Evolutionary conservation across 805 yeast genomes (phyloP).

Genomic region (Candida jianshihensis): DNA sequence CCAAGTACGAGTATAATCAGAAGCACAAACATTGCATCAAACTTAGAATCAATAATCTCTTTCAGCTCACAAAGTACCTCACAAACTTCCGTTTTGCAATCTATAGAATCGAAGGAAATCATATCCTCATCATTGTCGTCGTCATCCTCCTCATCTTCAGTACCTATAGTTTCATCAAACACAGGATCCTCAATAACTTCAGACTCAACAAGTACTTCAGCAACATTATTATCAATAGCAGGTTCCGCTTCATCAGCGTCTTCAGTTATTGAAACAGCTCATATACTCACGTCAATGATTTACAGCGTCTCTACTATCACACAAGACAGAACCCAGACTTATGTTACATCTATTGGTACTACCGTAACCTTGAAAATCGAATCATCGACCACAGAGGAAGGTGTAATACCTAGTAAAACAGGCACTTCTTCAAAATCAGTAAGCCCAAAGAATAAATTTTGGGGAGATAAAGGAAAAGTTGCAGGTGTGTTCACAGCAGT

Average conservation of each 20-base stretch:
- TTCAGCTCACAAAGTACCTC: constrained; percentile 5
- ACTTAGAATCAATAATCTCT: too few relatives aligned
- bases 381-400: too few relatives aligned
- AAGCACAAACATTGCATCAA: too few relatives aligned
- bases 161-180: constrained; percentile 3
- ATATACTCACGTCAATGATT: constrained; percentile 4
- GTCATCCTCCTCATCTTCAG: constrained; percentile 6
- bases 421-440: too few relatives aligned
- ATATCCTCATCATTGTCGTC: constrained; percentile 4
- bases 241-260: background rate
- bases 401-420: constrained; percentile 11
- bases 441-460: constrained; percentile 44
- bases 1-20: too few relatives aligned
- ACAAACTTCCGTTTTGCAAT: constrained; percentile 3
- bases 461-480: constrained; percentile 65
- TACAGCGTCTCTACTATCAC: constrained; percentile 6
- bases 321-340: constrained; percentile 4
- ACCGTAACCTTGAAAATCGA: too few relatives aligned
- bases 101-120: constrained; percentile 2
- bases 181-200: constrained; percentile 2
- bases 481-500: constrained; percentile 83
- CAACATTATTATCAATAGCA: constrained; percentile 5
- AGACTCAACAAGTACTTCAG: constrained; percentile 2
- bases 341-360: constrained; percentile 6
- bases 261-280: constrained; percentile 1